Base-by-base conservation (phyloP, 768 basidiomycete species). In the Scleroderma bovista region DNA sequence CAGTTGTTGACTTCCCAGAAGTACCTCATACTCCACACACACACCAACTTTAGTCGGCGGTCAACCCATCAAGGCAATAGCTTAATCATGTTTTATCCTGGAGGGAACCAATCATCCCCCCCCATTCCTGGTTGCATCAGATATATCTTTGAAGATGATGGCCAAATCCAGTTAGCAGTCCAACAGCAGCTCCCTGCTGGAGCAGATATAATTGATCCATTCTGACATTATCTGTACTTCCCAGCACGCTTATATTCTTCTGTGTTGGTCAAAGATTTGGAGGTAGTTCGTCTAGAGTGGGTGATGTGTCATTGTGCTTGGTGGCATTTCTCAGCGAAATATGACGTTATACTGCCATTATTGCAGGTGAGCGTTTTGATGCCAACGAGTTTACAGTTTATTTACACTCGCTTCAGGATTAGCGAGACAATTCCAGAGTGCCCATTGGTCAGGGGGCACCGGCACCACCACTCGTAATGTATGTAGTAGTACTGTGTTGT, bases 111-210 rank as follows among this genome's bases (percentile, higher is more conserved):
- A 2, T 39, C 9, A 1, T 50, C 2, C 1, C 9, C 20, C 0
- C 57, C 57, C 20, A 32, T 60, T 10, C 59, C 59, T 0, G 48
- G 48, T 0, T 34, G 40, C 22, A 56, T 60, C 43, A 53, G 58
- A 23, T 58, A 60, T 12, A 60, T 60, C 1, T 58, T 46, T 23
- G 20, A 26, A 3, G 17, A 24, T 2, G 19, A 39, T 0, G 31
- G 33, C 2, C 20, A 29, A 0, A 26, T 54, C 0, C 3, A 33
- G 3, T 47, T 55, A 37, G 41, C 51, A 13, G 53, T 52, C 2
- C 51, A 56, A 42, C 7, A 40, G 15, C 51, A 57, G 15, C 15
- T 7, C 0, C 45, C 31, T 17, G 38, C 38, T 5, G 11, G 38
- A 10, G 38, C 3, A 19, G n/a, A 20, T 17, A 11, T 19, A 39